Conservation (phyloP, 75 land plant genomes). For the Sequoia sempervirens region DNA sequence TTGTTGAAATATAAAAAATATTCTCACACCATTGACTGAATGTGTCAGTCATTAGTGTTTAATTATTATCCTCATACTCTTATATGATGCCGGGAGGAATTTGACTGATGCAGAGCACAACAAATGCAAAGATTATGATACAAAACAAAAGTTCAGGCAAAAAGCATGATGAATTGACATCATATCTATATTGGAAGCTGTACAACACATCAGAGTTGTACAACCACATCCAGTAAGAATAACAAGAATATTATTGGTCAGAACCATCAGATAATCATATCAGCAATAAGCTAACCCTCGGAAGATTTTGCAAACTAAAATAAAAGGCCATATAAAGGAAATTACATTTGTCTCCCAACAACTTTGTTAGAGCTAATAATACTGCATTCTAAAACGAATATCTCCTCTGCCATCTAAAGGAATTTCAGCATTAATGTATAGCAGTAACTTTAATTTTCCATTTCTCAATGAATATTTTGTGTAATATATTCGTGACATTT, state of each 20-base stretch:
- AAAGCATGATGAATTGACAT: neutral
- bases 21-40: neutral
- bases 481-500: neutral
- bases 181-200: neutral
- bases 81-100: neutral
- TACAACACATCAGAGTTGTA: neutral
- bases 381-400: neutral
- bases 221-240: neutral
- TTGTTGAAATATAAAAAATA: neutral
- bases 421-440: neutral
- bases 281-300: neutral
- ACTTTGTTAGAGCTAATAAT: neutral
- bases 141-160: neutral
- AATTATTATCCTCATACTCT: neutral
- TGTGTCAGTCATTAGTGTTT: neutral
- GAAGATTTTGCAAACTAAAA: neutral
- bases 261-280: neutral
- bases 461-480: neutral
- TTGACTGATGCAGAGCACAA: neutral
- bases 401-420: neutral
- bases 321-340: neutral
- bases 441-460: neutral
- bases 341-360: neutral
- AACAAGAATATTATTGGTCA: conserved; percentile 1
- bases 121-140: neutral